Evolutionary conservation across 169 alveolate genomes (phyloP), one percentile per base, ranked within the genome.

Genomic region (Plasmodium gaboni): DNA sequence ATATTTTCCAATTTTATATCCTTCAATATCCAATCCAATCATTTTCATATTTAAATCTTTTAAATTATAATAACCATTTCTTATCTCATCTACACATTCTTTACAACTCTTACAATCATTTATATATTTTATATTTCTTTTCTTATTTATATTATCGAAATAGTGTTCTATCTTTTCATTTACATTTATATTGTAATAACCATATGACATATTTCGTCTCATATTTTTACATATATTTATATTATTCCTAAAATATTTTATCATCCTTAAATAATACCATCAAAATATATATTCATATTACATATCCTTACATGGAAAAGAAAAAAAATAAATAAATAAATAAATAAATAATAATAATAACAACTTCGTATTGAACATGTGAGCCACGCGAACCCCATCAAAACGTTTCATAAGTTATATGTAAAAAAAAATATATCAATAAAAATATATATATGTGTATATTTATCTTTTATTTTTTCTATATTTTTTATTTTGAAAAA

Each of bases 1-100:
- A 69, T 76, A 22, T 48, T 38, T 76, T 1, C 88, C 88, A 28
- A 76, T 64, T 76, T 76, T 76, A 38, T 76, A 76, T 12, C 88
- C 88, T 13, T 76, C 88, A 12, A 76, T 50, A 76, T 76, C 88
- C 51, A 76, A 19, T 0, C 88, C 88, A 17, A 76, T 76, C 15
- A 63, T 4, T 24, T 76, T 76, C 12, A 53, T 74, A 9, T 2
- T 42, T 12, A 13, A 24, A 68, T 28, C 24, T 46, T 55, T 48
- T 32, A 32, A 32, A 32, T 32, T 32, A 32, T 32, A 32, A 32
- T 32, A 1, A 3, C 42, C 42, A 1, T 53, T 72, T 19, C 48
- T 53, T 32, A 76, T 76, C 46, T 76, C 88, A 17, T 64, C 42
- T n/a, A 76, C 24, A 38, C 50, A 48, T 42, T 53, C 69, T 76